A percentile compares a stretch with the other conserved stretches of the same genome.
Conservation (phyloP, 164 flowering plant species). For the Kingdonia uniflora region DNA sequence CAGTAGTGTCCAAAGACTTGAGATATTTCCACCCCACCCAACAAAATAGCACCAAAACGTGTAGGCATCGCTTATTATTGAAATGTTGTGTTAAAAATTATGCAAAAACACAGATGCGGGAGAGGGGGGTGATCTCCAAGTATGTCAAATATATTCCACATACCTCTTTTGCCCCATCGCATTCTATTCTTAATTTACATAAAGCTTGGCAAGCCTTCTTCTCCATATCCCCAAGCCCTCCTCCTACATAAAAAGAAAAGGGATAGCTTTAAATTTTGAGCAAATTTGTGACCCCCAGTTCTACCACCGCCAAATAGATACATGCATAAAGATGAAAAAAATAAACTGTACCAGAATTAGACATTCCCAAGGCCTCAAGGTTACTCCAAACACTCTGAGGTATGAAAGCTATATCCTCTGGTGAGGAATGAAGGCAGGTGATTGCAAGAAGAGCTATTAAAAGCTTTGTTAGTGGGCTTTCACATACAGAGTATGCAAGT, state of each 20-base stretch:
- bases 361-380: constrained; percentile 47
- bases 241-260: constrained; percentile 17
- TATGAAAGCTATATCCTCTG: constrained; percentile 66
- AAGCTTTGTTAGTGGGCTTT: constrained; percentile 44
- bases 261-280: too few relatives aligned
- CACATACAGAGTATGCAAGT: constrained; percentile 32
- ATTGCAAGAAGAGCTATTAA: constrained; percentile 66
- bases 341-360: constrained; percentile 52
- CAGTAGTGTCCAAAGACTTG: too few relatives aligned
- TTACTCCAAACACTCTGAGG: constrained; percentile 70
- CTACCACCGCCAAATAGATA: too few relatives aligned
- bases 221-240: constrained; percentile 50
- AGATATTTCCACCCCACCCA: too few relatives aligned
- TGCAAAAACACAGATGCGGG: too few relatives aligned
- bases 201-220: constrained; percentile 59
- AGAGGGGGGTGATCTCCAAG: too few relatives aligned
- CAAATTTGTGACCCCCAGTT: too few relatives aligned
- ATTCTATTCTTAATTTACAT: constrained; percentile 51
- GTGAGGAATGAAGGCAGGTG: constrained; percentile 60
- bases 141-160: too few relatives aligned
- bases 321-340: too few relatives aligned
- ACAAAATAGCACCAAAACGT: too few relatives aligned
- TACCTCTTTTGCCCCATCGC: constrained; percentile 74
- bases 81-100: too few relatives aligned
- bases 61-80: too few relatives aligned